These are phyloP conservation scores for Echium plantagineum DNA, from an alignment of 257 asterid species.

Conservation along the genomic window DNA sequence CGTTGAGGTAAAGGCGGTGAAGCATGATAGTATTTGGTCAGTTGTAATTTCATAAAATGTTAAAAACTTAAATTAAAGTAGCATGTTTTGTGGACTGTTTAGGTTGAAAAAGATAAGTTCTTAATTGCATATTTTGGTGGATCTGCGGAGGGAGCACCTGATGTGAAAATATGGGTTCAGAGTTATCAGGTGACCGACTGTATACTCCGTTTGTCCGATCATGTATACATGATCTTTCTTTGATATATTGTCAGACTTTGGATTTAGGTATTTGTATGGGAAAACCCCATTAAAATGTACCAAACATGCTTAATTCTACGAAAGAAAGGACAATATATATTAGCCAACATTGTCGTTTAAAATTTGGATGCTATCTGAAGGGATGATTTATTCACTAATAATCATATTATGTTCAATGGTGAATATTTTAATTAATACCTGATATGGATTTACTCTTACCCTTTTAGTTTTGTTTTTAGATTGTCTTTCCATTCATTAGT, in stretches of 20 bases:
- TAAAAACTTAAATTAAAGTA: neutral
- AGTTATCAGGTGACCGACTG: constrained; percentile 47
- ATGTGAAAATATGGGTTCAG: constrained; percentile 86
- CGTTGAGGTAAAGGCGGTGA: constrained; percentile 87
- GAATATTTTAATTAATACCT: neutral
- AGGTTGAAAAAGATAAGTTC: constrained; percentile 68
- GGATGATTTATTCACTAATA: neutral
- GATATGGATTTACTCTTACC: neutral
- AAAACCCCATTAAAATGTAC: neutral
- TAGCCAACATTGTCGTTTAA: neutral
- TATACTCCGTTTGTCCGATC: neutral
- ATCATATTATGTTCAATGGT: neutral
- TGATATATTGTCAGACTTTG: neutral
- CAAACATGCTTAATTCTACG: neutral
- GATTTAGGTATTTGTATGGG: neutral
- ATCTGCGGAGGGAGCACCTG: constrained; percentile 73
- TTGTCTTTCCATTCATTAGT: too few relatives aligned
- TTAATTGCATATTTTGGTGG: constrained; percentile 95
- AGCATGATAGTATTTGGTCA: constrained; percentile 4
- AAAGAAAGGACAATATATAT: too few relatives aligned
- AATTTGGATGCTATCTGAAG: neutral
- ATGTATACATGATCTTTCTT: neutral
- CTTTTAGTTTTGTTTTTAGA: too few relatives aligned
- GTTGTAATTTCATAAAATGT: constrained; percentile 1
- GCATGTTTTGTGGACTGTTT: constrained; percentile 12